Base-by-base conservation (phyloP, 768 basidiomycete species). In the Trametes cingulata region DNA sequence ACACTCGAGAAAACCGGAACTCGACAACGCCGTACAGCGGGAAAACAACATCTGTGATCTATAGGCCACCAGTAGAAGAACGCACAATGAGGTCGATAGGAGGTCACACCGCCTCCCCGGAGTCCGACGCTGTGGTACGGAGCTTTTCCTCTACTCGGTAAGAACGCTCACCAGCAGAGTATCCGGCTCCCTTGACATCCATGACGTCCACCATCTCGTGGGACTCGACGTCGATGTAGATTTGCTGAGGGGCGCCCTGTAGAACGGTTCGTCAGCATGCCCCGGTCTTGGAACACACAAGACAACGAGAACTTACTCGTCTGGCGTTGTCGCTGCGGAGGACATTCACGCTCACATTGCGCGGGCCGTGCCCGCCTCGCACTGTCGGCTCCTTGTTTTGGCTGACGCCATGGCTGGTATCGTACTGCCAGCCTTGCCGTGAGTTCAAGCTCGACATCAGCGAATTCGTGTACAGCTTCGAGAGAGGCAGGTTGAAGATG, bases 401-500 rank as follows among this genome's bases (percentile, higher is more conserved):
- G 47, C 52, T 52, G 14, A 43, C 51, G 39, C 56, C 65, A 35
- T 48, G 49, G 17, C 45, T 40, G 20, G 47, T 61, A 2, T 67
- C 65, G 52, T 68, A 66, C 53, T 62, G 69, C 74, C 73, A 75
- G 33, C 69, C 73, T 6, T 68, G 68, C 17, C 76, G 73, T 2
- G 75, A 72, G 63, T 76, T 77, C 52, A 77, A 48, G 52, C 71
- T 74, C 17, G 76, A 76, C 73, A 77, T 70, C 22, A 77, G 63
- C 0, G 73, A 73, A 64, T 76, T 77, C 36, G 74, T 74, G 59
- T 77, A 77, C 15, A 77, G 60, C 66, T 77, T 77, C 14, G 73
- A 72, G 8, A 77, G 69, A 0, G 76, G 73, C 6, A 77, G 51
- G 54, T 74, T 74, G 65, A 77, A 76, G 9, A 72, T 54, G 2